Percentiles rank a stretch among this genome's conserved stretches.
Evolutionary conservation across 2,329 filamentous ascomycete species (phyloP).

Genomic region (Pseudocercospora pini-densiflorae): DNA sequence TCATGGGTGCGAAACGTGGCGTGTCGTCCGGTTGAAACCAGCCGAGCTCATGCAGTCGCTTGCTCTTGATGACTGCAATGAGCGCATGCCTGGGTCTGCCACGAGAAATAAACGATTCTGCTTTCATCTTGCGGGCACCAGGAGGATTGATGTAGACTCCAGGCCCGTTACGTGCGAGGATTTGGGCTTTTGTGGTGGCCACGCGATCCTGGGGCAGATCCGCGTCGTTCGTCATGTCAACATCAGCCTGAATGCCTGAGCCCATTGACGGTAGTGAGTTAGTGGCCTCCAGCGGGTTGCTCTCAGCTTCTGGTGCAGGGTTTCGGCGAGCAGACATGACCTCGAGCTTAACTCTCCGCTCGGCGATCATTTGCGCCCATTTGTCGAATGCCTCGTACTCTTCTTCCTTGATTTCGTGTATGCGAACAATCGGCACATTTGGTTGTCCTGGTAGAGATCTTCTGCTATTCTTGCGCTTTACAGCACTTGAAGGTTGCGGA

Average conservation of each 20-base stretch:
- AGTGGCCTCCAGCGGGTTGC: not conserved
- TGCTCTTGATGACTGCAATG: constrained; percentile 49
- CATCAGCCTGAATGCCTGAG: not conserved
- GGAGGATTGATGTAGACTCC: constrained; percentile 53
- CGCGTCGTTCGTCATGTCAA: too few relatives aligned
- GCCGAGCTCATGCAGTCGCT: constrained; percentile 38
- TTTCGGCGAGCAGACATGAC: constrained; percentile 9
- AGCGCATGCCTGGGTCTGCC: constrained; percentile 50
- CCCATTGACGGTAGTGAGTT: too few relatives aligned
- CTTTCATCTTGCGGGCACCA: constrained; percentile 41
- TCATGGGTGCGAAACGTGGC: constrained; percentile 19
- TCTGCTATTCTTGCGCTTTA: constrained; percentile 1
- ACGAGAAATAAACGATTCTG: constrained; percentile 31
- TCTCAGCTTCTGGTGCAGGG: not conserved
- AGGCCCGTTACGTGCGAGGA: constrained; percentile 39
- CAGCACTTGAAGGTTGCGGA: not conserved
- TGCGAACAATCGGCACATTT: constrained; percentile 12
- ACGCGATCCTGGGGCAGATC: constrained; percentile 29
- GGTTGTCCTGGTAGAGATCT: constrained; percentile 3
- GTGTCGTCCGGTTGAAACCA: constrained; percentile 40
- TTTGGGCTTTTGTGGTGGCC: constrained; percentile 35
- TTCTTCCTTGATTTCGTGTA: constrained; percentile 22
- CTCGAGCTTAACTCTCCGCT: constrained; percentile 21
- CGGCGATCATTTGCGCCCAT: constrained; percentile 20
- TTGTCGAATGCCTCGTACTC: constrained; percentile 30